Evolutionary conservation across 768 basidiomycete species (phyloP).

Genomic region (Hericium erinaceus): DNA sequence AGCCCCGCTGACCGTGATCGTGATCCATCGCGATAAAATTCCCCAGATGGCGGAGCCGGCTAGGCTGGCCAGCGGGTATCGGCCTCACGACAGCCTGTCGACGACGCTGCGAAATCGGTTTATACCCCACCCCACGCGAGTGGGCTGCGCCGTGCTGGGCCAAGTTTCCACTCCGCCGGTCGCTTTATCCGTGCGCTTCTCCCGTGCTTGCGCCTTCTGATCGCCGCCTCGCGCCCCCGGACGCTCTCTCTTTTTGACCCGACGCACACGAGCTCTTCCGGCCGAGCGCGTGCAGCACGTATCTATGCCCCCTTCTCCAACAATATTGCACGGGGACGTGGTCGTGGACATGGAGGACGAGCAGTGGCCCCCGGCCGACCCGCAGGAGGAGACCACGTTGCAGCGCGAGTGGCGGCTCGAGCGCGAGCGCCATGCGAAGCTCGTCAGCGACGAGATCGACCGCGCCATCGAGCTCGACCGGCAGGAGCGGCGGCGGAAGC

Average conservation of each 20-base stretch:
- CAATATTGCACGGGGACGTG: background rate
- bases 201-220: background rate
- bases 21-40: too few species aligned
- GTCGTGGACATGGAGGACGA: slow-evolving; percentile 8
- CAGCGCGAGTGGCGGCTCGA: slow-evolving; percentile 31
- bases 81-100: too few species aligned
- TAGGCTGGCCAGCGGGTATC: too few species aligned
- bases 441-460: slow-evolving; percentile 46
- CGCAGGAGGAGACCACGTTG: slow-evolving; percentile 31
- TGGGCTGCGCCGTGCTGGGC: too few species aligned
- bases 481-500: slow-evolving; percentile 30
- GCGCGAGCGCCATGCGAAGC: slow-evolving; percentile 41
- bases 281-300: too few species aligned
- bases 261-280: too few species aligned
- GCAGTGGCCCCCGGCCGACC: slow-evolving; percentile 24
- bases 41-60: too few species aligned
- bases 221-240: background rate
- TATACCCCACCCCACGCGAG: too few species aligned
- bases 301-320: background rate
- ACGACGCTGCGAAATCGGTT: too few species aligned
- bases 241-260: too few species aligned
- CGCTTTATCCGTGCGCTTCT: background rate
- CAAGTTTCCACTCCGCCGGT: background rate
- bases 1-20: too few species aligned
- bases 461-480: slow-evolving; percentile 37